phyloP scores from a whole-genome alignment of 805 yeast genomes.

The Yarrowia osloensis region DNA sequence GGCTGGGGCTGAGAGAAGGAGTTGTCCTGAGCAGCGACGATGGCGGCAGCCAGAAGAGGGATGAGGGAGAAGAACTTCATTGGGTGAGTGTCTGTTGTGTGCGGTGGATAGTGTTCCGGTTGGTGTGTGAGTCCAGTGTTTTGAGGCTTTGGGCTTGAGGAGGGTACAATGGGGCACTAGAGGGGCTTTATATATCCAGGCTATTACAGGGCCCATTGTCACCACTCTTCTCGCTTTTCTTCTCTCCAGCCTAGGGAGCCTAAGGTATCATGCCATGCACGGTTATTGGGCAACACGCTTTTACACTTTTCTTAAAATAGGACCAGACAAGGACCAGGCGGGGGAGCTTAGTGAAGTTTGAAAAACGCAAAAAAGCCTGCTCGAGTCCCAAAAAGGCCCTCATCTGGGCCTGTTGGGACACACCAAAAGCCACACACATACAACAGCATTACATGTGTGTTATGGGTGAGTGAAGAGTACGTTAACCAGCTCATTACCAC shows the following conservation, averaged over 20 bases:
- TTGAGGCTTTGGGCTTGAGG: not conserved
- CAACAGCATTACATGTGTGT: not conserved
- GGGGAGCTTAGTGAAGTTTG: not conserved
- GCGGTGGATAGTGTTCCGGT: not conserved
- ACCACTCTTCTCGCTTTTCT: not conserved
- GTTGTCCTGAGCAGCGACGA: slow-evolving; percentile 37
- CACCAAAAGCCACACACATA: not conserved
- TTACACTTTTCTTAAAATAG: slow-evolving; percentile 21
- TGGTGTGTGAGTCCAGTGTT: not conserved
- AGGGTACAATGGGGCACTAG: not conserved
- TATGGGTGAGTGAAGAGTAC: too few relatives aligned
- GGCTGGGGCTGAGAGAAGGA: slow-evolving; percentile 42
- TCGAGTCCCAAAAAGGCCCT: not conserved
- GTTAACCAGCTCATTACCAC: too few relatives aligned
- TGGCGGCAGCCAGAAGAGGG: slow-evolving; percentile 18
- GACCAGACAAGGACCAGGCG: slow-evolving; percentile 1
- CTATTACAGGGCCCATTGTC: not conserved
- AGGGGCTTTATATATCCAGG: not conserved
- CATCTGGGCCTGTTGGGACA: slow-evolving; percentile 11
- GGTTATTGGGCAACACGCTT: not conserved
- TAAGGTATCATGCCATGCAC: slow-evolving; percentile 1
- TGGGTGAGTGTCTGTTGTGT: not conserved
- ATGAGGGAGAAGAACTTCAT: slow-evolving; percentile 21
- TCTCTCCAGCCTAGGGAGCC: not conserved
- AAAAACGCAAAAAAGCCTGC: not conserved